Evolutionary conservation across 306 rosid species (phyloP), one percentile per base, ranked within the genome.

Genomic region (Citrullus mucosospermus): DNA sequence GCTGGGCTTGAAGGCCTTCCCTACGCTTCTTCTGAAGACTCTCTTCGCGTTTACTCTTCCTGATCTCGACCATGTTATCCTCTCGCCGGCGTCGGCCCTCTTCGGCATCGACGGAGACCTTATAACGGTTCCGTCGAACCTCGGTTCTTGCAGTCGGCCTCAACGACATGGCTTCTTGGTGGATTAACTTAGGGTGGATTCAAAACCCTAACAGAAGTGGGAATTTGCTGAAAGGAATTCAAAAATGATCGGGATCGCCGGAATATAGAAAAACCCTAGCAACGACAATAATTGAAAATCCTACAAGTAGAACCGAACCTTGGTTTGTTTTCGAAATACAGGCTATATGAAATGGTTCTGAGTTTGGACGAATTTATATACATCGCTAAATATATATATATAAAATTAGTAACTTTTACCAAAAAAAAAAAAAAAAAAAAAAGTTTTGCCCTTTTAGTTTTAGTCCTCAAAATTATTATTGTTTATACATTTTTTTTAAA

Each of bases 21-120:
- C 92, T 91, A 22, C 95, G 90, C 86, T 90, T 90, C 88, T 90
- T 90, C 84, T 54, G 88, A 65, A 90, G 85, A 77, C 92, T 90
- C 81, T 90, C 95, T 82, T 90, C 95, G 14, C 95, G 92, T 80
- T 88, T 90, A 74, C 83, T 90, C 86, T 90, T 90, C 6, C 95
- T 89, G 91, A 90, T 90, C 95, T 90, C 95, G 3, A 90, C 95
- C 92, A 90, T 84, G 44, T 90, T 88, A 79, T 90, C 95, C 80
- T 90, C 95, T 61, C 95, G 82, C 75, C 95, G 65, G 50, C 95
- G 87, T 55, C 95, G 92, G 44, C 95, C 92, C 73, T 90, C 95
- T 11, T 90, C 95, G 10, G 95, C 92, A 58, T 88, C 92, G n/a
- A 90, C 95, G 15, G 95, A 89, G 20, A 88, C 95, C 87, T 90